phyloP scores from a whole-genome alignment of 1,139 yeast genomes.

The Pneumocystis wakefieldiae region DNA sequence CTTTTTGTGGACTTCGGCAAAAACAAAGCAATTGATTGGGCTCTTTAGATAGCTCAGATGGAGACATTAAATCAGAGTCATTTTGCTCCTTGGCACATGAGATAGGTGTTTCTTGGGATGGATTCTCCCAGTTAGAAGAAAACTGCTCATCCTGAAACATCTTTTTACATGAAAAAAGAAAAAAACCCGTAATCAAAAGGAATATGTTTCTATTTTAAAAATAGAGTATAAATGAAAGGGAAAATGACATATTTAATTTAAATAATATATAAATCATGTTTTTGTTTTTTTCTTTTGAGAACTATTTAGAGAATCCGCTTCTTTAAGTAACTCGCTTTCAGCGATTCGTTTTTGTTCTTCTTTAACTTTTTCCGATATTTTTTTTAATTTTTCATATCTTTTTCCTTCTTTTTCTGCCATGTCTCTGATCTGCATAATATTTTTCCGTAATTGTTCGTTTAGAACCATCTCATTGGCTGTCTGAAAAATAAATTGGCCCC shows the following conservation, averaged over 20 bases:
- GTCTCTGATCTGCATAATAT: conserved; percentile 5
- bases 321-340: not conserved
- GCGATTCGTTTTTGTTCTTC: conserved; percentile 1
- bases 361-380: not conserved
- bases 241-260: not conserved
- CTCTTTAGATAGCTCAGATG: not conserved
- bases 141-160: not conserved
- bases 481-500: conserved; percentile 65
- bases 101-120: not conserved
- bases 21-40: not conserved
- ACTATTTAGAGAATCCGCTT: not conserved
- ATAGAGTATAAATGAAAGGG: not conserved
- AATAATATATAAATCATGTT: not conserved
- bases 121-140: not conserved
- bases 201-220: not conserved
- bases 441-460: conserved; percentile 7
- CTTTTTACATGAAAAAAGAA: not conserved
- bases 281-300: not conserved
- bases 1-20: conserved; percentile 45
- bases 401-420: conserved; percentile 6
- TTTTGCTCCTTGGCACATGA: not conserved
- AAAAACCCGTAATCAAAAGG: not conserved
- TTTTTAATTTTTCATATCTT: conserved; percentile 1
- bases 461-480: conserved; percentile 58
- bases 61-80: not conserved